These are phyloP conservation scores for Tulasnella sp. DNA, from an alignment of 768 basidiomycete species.

Conservation along the genomic window DNA sequence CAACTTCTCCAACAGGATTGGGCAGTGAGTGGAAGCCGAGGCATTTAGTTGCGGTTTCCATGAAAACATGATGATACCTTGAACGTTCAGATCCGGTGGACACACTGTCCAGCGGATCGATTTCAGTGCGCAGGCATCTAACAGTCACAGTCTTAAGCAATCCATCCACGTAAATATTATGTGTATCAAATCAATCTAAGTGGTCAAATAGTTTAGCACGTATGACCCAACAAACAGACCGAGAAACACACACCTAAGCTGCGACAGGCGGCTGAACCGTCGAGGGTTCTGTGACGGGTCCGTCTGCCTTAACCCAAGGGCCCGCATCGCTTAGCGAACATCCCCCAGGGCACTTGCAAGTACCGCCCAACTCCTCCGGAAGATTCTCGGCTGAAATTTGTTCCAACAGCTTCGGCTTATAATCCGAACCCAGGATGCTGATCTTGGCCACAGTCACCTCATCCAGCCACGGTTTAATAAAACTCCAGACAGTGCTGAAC, in stretches of 20 bases:
- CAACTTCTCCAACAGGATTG: too few relatives aligned
- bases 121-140: too few relatives aligned
- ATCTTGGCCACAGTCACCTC: slow-evolving; percentile 94
- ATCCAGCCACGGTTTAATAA: slow-evolving; percentile 92
- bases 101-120: too few relatives aligned
- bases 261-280: not conserved
- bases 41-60: too few relatives aligned
- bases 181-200: too few relatives aligned
- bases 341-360: slow-evolving; percentile 63
- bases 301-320: slow-evolving; percentile 59
- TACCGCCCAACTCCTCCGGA: slow-evolving; percentile 77
- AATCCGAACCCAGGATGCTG: slow-evolving; percentile 67
- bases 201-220: too few relatives aligned
- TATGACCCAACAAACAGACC: too few relatives aligned
- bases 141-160: too few relatives aligned
- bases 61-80: too few relatives aligned
- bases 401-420: slow-evolving; percentile 61
- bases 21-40: too few relatives aligned
- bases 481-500: slow-evolving; percentile 77
- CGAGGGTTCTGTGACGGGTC: not conserved
- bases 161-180: too few relatives aligned
- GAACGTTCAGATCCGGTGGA: too few relatives aligned
- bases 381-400: slow-evolving; percentile 81
- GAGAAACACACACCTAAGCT: not conserved
- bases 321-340: slow-evolving; percentile 86